Evolutionary conservation across 331 rosid genomes (phyloP).

Genomic region (Ulmus americana): DNA sequence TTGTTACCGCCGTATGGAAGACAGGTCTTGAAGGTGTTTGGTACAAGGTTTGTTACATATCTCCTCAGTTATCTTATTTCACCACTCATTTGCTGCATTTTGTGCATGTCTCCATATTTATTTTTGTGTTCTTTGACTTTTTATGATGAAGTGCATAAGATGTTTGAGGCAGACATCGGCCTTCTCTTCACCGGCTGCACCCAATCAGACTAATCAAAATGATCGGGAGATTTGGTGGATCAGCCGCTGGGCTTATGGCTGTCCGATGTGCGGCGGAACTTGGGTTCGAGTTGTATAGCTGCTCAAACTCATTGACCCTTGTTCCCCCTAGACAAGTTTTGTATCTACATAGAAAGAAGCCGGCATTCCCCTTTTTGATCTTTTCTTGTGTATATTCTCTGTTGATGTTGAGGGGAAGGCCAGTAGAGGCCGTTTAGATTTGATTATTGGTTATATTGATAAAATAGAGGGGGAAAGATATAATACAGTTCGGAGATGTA

Average conservation of each 20-base stretch:
- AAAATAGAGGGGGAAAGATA: too few species aligned
- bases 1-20: slow-evolving; percentile 93
- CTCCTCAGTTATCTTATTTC: slow-evolving; percentile 2
- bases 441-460: too few species aligned
- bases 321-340: too few species aligned
- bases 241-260: slow-evolving; percentile 93
- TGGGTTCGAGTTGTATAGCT: slow-evolving; percentile 91
- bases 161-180: slow-evolving; percentile 96
- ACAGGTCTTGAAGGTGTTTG: slow-evolving; percentile 97
- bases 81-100: background rate
- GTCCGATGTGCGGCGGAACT: slow-evolving; percentile 99
- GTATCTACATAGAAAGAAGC: too few species aligned
- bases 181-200: slow-evolving; percentile 56
- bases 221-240: slow-evolving; percentile 89
- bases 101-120: background rate
- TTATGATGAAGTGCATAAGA: slow-evolving; percentile 76
- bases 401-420: too few species aligned
- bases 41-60: slow-evolving; percentile 72
- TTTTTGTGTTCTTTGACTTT: slow-evolving; percentile 14
- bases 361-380: too few species aligned
- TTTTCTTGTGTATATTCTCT: too few species aligned
- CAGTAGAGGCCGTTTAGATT: too few species aligned
- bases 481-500: too few species aligned
- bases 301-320: too few species aligned
- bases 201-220: slow-evolving; percentile 43